Evolutionary conservation across 2,329 filamentous ascomycete species (phyloP).

Genomic region (Nemania bipapillata): DNA sequence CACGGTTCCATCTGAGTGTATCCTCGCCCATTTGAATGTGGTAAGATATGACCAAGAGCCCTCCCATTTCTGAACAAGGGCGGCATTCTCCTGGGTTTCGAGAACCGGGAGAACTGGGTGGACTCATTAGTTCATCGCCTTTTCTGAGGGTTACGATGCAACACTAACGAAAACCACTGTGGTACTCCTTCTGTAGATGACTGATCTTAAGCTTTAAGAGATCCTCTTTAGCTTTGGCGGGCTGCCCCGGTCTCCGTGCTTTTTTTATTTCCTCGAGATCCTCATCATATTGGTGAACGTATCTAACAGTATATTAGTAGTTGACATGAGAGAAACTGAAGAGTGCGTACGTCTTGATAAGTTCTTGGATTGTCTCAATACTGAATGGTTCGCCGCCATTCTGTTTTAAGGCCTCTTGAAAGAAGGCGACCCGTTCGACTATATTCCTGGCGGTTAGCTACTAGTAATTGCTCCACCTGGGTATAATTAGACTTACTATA

Average conservation of each 20-base stretch:
- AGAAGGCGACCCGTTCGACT: slow-evolving; percentile 77
- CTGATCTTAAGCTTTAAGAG: slow-evolving; percentile 77
- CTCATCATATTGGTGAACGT: slow-evolving; percentile 75
- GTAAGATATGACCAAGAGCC: slow-evolving; percentile 84
- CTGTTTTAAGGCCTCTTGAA: slow-evolving; percentile 72
- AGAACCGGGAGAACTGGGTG: slow-evolving; percentile 77
- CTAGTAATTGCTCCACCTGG: background rate
- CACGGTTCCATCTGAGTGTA: slow-evolving; percentile 72
- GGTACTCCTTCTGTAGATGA: slow-evolving; percentile 80
- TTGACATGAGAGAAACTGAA: background rate
- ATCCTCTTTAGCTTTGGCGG: slow-evolving; percentile 80
- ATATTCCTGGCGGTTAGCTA: slow-evolving; percentile 19
- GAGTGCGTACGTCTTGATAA: slow-evolving; percentile 69
- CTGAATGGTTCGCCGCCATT: slow-evolving; percentile 63
- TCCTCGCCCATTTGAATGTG: slow-evolving; percentile 78
- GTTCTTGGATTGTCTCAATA: slow-evolving; percentile 66
- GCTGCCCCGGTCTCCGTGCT: slow-evolving; percentile 79
- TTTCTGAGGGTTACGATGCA: background rate
- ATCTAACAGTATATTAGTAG: slow-evolving; percentile 57
- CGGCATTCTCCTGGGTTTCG: slow-evolving; percentile 71
- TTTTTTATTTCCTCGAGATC: slow-evolving; percentile 74
- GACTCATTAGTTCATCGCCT: slow-evolving; percentile 43
- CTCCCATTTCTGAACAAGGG: slow-evolving; percentile 78
- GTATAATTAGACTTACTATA: slow-evolving; percentile 65
- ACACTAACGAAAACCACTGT: slow-evolving; percentile 79